Base-by-base conservation (phyloP, 305 asterid genomes). In the Fraxinus baroniana region DNA sequence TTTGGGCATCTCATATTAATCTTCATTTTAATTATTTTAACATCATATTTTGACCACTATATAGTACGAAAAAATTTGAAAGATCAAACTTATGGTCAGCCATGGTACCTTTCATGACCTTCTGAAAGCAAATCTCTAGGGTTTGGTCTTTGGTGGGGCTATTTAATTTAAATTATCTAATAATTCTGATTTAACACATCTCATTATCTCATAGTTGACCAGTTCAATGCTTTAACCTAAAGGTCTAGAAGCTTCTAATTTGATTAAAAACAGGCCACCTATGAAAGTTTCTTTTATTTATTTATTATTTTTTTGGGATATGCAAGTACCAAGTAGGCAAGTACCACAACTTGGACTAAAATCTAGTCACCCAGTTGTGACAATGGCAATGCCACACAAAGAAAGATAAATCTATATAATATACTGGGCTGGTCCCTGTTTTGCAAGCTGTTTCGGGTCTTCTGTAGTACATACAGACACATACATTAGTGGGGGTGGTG, bases 371-470 rank as follows among this genome's bases (percentile, higher is more conserved):
- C 84, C 82, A 86, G 79, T 81, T 83, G 83, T 80, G 83, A 80
- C 28, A 26, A 26, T 26, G 28, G 28, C 79, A 77, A 32, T 81
- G 75, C 83, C 83, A 68, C 80, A 71, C 52, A 73, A 2, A 74
- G 55, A 86, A 37, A 18, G 74, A 64, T 80, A 78, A 57, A 81
- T 71, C 71, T 18, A 74, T 36, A 62, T 39, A 79, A 30, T 39
- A 32, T 70, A 39, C 74, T 62, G 28, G 70, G 74, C 49, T 82
- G 87, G 87, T 78, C 87, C 86, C 89, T 84, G 82, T 62, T 36
- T 26, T 77, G 85, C 87, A 72, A 86, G 90, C 87, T 88, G 91
- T 86, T 89, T 87, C 86, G 79, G 80, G 49, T 84, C 89, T 83
- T 87, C 86, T 86, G 64, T 26, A 28, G 33, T 15, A 10, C 75